Evolutionary conservation across 1,284 basidiomycete genomes (phyloP).

Genomic region (Fomitopsis schrenkii): DNA sequence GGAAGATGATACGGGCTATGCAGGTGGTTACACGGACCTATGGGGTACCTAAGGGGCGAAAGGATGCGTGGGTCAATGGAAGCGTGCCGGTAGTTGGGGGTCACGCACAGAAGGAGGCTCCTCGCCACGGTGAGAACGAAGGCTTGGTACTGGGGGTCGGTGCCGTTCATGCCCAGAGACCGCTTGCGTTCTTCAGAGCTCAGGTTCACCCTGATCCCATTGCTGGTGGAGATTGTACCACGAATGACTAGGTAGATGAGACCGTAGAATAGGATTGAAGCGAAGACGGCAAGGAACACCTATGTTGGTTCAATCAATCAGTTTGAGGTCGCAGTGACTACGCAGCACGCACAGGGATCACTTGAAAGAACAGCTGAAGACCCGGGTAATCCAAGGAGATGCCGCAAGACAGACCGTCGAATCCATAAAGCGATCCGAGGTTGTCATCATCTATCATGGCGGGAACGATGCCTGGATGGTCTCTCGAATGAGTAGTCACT

Average conservation of each 20-base stretch:
- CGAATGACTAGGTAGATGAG: conserved; percentile 54
- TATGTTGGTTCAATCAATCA: conserved; percentile 16
- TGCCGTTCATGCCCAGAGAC: conserved; percentile 21
- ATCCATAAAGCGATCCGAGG: conserved; percentile 44
- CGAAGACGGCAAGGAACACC: conserved; percentile 53
- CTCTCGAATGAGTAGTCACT: not conserved
- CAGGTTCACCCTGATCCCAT: conserved; percentile 43
- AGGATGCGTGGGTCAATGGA: not conserved
- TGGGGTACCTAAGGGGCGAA: conserved; percentile 47
- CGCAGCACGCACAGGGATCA: conserved; percentile 49
- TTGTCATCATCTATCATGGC: conserved; percentile 25
- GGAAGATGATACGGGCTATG: not conserved
- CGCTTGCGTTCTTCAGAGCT: conserved; percentile 44
- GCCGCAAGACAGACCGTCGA: conserved; percentile 47
- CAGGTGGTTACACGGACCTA: conserved; percentile 38
- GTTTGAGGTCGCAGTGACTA: not conserved
- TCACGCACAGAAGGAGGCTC: conserved; percentile 61
- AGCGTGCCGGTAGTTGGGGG: not conserved
- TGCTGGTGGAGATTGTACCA: conserved; percentile 41
- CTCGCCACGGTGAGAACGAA: conserved; percentile 57
- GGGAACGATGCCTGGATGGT: conserved; percentile 37
- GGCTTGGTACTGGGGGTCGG: conserved; percentile 42
- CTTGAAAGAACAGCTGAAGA: conserved; percentile 46
- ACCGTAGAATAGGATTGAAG: conserved; percentile 53
- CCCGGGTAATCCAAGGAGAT: conserved; percentile 39